phyloP scores from a whole-genome alignment of 768 basidiomycete species.

The Dendrothele bispora region DNA sequence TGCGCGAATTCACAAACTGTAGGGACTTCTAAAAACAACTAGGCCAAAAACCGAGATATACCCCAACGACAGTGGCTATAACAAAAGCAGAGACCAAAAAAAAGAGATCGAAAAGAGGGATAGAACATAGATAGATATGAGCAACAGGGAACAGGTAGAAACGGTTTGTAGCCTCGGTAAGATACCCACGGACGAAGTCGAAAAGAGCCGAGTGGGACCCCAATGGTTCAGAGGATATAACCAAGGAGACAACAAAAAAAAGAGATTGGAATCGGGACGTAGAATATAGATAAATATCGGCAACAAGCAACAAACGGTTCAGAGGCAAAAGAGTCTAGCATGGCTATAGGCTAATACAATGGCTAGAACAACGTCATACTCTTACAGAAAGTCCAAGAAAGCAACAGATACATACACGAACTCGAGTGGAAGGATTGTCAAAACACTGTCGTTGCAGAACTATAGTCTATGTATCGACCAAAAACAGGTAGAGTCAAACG shows the following conservation, averaged over 20 bases:
- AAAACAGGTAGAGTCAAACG: conserved; percentile 31
- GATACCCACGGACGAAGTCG: conserved; percentile 27
- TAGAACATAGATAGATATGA: conserved; percentile 43
- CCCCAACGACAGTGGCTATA: conserved; percentile 26
- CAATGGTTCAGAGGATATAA: too few species aligned
- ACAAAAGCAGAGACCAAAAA: conserved; percentile 49
- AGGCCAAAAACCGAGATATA: conserved; percentile 37
- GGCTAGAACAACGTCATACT: not conserved
- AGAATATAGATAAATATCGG: conserved; percentile 7
- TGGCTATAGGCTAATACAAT: conserved; percentile 20
- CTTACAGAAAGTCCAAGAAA: too few species aligned
- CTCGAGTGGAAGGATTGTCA: too few species aligned
- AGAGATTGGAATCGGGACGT: too few species aligned
- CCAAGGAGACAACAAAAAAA: too few species aligned
- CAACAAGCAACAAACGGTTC: too few species aligned
- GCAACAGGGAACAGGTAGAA: conserved; percentile 41
- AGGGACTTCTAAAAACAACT: conserved; percentile 48
- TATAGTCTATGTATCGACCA: conserved; percentile 23
- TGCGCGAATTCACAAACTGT: conserved; percentile 33
- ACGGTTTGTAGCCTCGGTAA: conserved; percentile 17
- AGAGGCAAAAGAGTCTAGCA: too few species aligned
- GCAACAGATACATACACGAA: too few species aligned
- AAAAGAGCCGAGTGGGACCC: conserved; percentile 21
- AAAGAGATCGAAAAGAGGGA: conserved; percentile 48
- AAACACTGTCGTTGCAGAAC: conserved; percentile 15